Percentiles rank a stretch among this genome's conserved stretches.
Evolutionary conservation across 768 basidiomycete genomes (phyloP).

Genomic region (Hypholoma fasciculare): DNA sequence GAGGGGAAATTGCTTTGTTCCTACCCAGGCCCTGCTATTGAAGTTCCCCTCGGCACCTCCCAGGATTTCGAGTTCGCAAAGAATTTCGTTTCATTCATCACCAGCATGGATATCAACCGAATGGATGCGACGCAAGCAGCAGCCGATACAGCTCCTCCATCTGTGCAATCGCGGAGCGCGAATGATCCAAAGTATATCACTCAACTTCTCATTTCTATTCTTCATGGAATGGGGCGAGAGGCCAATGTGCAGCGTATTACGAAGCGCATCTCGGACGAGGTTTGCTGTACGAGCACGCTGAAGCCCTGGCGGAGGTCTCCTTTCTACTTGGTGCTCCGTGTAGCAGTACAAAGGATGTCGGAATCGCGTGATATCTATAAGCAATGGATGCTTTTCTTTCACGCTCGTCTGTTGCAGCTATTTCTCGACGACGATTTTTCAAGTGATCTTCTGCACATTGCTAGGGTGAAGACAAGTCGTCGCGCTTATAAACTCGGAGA

Average conservation of each 20-base stretch:
- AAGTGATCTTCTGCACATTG: constrained; percentile 34
- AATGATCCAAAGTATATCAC: constrained; percentile 49
- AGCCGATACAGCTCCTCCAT: constrained; percentile 33
- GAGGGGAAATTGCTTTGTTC: constrained; percentile 43
- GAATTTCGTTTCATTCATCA: constrained; percentile 40
- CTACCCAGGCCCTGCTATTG: constrained; percentile 46
- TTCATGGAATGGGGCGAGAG: constrained; percentile 36
- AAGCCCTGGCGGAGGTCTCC: constrained; percentile 52
- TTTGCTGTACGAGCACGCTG: constrained; percentile 36
- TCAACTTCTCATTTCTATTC: constrained; percentile 46
- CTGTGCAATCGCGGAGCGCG: constrained; percentile 39
- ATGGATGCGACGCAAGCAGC: constrained; percentile 33
- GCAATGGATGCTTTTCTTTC: constrained; percentile 43
- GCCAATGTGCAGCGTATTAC: constrained; percentile 25
- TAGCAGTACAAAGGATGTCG: constrained; percentile 41
- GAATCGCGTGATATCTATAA: constrained; percentile 38
- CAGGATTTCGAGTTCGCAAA: constrained; percentile 27
- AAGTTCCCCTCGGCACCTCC: constrained; percentile 28
- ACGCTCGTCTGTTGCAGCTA: constrained; percentile 26
- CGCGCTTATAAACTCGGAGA: constrained; percentile 38
- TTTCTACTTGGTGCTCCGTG: constrained; percentile 49
- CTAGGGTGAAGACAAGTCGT: constrained; percentile 33
- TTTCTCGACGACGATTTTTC: constrained; percentile 20
- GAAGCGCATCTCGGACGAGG: constrained; percentile 1
- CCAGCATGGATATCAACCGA: constrained; percentile 32